A percentile compares a stretch with the other conserved stretches of the same genome.
Evolutionary conservation across 1,284 basidiomycete species (phyloP).

Genomic region (Pseudozyma tsukubaensis): DNA sequence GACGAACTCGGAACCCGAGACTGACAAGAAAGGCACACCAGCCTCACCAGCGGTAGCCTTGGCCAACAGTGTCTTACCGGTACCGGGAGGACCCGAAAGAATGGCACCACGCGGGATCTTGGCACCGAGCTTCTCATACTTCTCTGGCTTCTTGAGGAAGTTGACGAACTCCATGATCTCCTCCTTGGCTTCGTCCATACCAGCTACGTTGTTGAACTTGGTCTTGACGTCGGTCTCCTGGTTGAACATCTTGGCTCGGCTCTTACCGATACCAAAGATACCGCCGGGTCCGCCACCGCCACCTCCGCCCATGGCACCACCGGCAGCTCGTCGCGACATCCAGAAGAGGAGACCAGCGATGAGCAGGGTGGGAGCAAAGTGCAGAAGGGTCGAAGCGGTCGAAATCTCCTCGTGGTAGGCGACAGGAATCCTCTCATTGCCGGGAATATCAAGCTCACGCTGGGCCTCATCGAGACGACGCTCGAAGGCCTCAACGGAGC

Average conservation of each 20-base stretch:
- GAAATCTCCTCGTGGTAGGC: conserved; percentile 96
- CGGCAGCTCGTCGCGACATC: conserved; percentile 81
- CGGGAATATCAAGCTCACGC: conserved; percentile 88
- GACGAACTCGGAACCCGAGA: conserved; percentile 98
- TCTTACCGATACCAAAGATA: conserved; percentile 98
- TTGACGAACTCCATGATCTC: conserved; percentile 99
- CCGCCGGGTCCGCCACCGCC: conserved; percentile 78
- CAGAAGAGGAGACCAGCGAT: conserved; percentile 90
- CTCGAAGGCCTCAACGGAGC: conserved; percentile 96
- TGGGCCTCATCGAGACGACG: conserved; percentile 93
- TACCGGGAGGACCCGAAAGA: conserved; percentile 96
- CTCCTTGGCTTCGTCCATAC: conserved; percentile 99
- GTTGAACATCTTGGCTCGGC: conserved; percentile 93
- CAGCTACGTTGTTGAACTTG: conserved; percentile 95
- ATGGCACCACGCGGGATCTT: conserved; percentile 99
- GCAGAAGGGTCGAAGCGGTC: conserved; percentile 82
- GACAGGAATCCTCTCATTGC: conserved; percentile 92
- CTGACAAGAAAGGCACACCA: conserved; percentile 95
- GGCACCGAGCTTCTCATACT: conserved; percentile 95
- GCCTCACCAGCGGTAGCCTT: conserved; percentile 99
- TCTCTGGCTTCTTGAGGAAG: conserved; percentile 94
- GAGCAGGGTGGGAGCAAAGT: conserved; percentile 92
- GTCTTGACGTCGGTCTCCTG: conserved; percentile 94
- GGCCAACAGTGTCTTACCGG: conserved; percentile 96
- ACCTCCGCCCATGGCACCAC: conserved; percentile 67